A percentile compares a stretch with the other conserved stretches of the same genome.
These are phyloP conservation scores for Gaillardinia entomophila DNA, from an alignment of 805 yeast genomes.

Conservation along the genomic window DNA sequence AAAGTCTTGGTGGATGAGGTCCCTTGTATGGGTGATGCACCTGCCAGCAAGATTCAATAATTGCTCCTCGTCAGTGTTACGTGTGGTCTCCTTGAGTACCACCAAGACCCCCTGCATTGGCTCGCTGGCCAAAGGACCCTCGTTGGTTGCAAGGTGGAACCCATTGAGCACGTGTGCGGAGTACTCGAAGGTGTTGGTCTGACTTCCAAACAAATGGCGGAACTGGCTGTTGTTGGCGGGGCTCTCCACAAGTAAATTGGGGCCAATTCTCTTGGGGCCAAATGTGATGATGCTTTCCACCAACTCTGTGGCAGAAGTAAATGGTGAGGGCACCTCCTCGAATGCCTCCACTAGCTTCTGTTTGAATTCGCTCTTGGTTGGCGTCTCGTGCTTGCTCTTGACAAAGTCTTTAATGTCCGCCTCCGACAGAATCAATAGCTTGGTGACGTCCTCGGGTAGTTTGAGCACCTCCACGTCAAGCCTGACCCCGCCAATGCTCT, in stretches of 20 bases:
- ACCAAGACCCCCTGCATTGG: conserved; percentile 79
- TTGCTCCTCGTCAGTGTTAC: conserved; percentile 24
- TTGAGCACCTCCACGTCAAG: conserved; percentile 55
- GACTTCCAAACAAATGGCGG: conserved; percentile 22
- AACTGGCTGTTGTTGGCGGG: conserved; percentile 21
- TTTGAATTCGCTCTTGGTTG: conserved; percentile 7
- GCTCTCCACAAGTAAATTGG: conserved; percentile 65
- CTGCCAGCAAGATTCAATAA: conserved; percentile 60
- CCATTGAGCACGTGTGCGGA: conserved; percentile 73
- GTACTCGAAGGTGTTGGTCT: conserved; percentile 25
- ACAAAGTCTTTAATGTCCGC: conserved; percentile 34
- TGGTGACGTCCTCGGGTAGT: conserved; percentile 44
- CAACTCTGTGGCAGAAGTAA: too few relatives aligned
- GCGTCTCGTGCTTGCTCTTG: conserved; percentile 12
- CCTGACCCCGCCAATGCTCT: conserved; percentile 36
- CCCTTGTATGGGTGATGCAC: conserved; percentile 66
- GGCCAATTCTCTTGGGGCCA: conserved; percentile 74
- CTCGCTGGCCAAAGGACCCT: conserved; percentile 88
- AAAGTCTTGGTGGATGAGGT: conserved; percentile 63
- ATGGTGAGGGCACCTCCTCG: conserved; percentile 12
- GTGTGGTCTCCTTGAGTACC: conserved; percentile 28
- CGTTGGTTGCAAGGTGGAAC: conserved; percentile 72
- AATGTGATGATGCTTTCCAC: conserved; percentile 47
- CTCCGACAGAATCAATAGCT: conserved; percentile 45
- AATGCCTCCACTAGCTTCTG: conserved; percentile 5